Conservation (phyloP, 345 rosid species). For the Brassica rapa region DNA sequence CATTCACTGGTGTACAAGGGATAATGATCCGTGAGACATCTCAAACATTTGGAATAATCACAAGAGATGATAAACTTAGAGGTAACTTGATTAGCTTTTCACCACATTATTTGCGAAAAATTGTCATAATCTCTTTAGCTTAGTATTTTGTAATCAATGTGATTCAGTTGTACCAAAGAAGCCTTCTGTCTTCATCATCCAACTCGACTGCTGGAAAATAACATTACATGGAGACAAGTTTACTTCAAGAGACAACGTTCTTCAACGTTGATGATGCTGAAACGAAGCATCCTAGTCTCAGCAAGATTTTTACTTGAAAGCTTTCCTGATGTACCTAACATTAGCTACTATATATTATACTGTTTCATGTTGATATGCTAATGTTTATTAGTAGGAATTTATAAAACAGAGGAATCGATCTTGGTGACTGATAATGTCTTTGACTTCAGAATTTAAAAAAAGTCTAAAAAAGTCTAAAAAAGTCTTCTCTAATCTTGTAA, state of each 20-base stretch:
- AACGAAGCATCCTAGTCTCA: constrained; percentile 12
- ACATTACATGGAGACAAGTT: constrained; percentile 82
- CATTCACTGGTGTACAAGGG: constrained; percentile 70
- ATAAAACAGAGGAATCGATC: background rate
- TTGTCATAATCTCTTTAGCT: background rate
- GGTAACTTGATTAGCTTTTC: constrained; percentile 45
- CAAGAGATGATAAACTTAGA: constrained; percentile 56
- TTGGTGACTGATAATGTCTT: background rate
- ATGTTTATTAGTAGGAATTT: background rate
- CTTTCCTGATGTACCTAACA: background rate
- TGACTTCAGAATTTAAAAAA: background rate
- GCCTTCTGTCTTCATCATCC: constrained; percentile 65
- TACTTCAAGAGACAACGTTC: constrained; percentile 53
- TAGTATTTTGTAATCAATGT: background rate
- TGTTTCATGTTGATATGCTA: background rate
- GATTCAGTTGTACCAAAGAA: constrained; percentile 81
- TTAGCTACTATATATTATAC: constrained; percentile 16
- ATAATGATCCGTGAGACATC: constrained; percentile 92
- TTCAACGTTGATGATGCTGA: constrained; percentile 28
- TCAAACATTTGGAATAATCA: constrained; percentile 79
- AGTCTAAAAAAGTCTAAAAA: too few species aligned
- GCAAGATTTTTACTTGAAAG: constrained; percentile 6
- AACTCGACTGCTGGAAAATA: constrained; percentile 79
- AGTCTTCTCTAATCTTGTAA: background rate
- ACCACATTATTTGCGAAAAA: background rate